A percentile compares a stretch with the other conserved stretches of the same genome.
These are phyloP conservation scores for Vanderwaltozyma yarrowii DNA, from an alignment of 805 yeast species.

Conservation along the genomic window DNA sequence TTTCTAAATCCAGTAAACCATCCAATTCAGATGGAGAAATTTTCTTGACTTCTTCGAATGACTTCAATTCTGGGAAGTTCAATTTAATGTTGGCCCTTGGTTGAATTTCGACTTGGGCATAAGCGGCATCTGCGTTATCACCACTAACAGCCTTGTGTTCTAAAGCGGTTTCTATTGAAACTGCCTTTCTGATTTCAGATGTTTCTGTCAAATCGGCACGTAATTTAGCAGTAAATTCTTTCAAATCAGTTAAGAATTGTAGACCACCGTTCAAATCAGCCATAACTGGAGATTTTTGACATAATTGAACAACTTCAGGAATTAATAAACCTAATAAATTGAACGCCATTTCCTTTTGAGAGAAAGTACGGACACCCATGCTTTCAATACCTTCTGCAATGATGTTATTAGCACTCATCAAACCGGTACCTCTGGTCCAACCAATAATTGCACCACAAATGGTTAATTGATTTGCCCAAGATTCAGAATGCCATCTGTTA, in stretches of 20 bases:
- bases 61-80: conserved; percentile 81
- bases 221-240: conserved; percentile 71
- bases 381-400: conserved; percentile 96
- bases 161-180: conserved; percentile 82
- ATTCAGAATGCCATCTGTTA: conserved; percentile 98
- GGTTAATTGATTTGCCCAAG: conserved; percentile 90
- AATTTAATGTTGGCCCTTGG: conserved; percentile 95
- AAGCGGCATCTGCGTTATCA: conserved; percentile 78
- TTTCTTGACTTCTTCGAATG: conserved; percentile 62
- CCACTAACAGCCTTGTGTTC: conserved; percentile 80
- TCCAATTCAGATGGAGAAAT: conserved; percentile 61
- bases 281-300: conserved; percentile 91
- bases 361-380: conserved; percentile 94
- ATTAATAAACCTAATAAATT: conserved; percentile 90
- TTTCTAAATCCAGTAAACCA: conserved; percentile 86
- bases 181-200: conserved; percentile 91
- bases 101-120: conserved; percentile 62
- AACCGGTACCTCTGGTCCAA: conserved; percentile 99
- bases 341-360: conserved; percentile 99
- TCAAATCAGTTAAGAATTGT: conserved; percentile 85
- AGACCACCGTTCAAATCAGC: conserved; percentile 99
- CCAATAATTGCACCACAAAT: conserved; percentile 98
- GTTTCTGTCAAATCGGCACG: conserved; percentile 66
- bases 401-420: conserved; percentile 94
- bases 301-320: conserved; percentile 71